These are phyloP conservation scores for Auricularia cornea DNA, from an alignment of 768 basidiomycete genomes.

Conservation along the genomic window DNA sequence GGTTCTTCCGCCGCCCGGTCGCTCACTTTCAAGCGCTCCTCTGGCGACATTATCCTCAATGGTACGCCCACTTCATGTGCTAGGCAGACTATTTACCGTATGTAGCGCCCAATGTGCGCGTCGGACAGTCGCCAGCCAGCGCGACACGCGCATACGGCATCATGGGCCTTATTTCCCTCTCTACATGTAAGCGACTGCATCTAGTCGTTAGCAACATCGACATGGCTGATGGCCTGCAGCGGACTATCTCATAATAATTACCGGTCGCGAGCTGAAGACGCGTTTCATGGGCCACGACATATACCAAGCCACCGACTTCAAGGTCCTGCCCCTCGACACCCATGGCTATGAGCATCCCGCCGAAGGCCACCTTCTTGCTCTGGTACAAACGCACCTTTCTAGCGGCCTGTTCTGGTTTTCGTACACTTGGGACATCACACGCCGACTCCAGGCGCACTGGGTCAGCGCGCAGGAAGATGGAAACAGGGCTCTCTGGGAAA, in stretches of 20 bases:
- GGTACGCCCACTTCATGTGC: constrained; percentile 31
- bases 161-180: constrained; percentile 35
- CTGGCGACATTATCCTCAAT: constrained; percentile 69
- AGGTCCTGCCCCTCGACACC: constrained; percentile 77
- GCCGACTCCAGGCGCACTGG: constrained; percentile 78
- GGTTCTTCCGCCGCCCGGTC: constrained; percentile 42
- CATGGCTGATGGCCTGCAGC: constrained; percentile 39
- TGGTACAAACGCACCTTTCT: constrained; percentile 77
- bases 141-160: constrained; percentile 27
- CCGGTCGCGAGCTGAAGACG: constrained; percentile 68
- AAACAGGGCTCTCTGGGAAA: constrained; percentile 63
- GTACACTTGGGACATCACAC: constrained; percentile 85
- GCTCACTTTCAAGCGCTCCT: constrained; percentile 60
- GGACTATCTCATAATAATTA: constrained; percentile 88
- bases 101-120: constrained; percentile 2
- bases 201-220: neutral
- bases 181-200: constrained; percentile 24
- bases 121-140: constrained; percentile 1
- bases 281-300: constrained; percentile 79
- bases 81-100: constrained; percentile 8
- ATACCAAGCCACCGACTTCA: constrained; percentile 84
- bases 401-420: constrained; percentile 82
- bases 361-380: constrained; percentile 78
- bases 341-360: constrained; percentile 71
- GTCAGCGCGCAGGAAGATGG: constrained; percentile 41